Evolutionary conservation across 208 protist genomes (phyloP), one percentile per base, ranked within the genome.

Genomic region (Trypanosoma cruzi): DNA sequence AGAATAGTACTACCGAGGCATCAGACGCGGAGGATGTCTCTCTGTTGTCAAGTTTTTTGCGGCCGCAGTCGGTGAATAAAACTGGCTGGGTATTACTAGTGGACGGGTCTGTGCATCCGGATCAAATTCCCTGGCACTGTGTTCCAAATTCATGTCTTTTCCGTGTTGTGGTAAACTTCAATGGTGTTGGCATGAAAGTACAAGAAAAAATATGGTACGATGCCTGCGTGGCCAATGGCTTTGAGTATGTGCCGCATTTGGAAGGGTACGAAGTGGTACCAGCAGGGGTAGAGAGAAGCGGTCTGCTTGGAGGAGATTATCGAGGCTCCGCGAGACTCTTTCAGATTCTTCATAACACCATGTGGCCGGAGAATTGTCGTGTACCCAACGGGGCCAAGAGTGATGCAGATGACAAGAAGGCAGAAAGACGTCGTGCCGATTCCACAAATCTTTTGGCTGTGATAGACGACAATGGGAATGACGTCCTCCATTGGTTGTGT

Each of bases 311-410:
- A 11, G 79, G 70, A 3, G 72, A 81, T 22, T 65, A 88, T 28
- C 2, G 18, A 11, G 86, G 86, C 0, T 76, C 77, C 0, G 71
- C 77, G 49, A 74, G 86, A 11, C 60, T 92, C 0, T 73, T 77
- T 22, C 81, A 89, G 49, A 60, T 92, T 26, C 62, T 92, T 18
- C 76, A 81, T 62, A 89, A 85, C 63, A 85, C 82, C 4, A 49
- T 88, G 28, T 92, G 86, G 86, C 81, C 86, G 0, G 57, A 64
- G 14, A 11, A 3, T 3, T 63, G 73, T 55, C 77, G 78, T 29
- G 58, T 49, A 22, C 14, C 24, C n/a, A 26, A 58, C n/a, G 24
- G 18, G 32, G 29, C 48, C 29, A 40, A 6, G 18, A 48, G 31
- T 16, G 52, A n/a, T 34, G 36, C 4, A 2, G 24, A 61, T 50